A percentile compares a stretch with the other conserved stretches of the same genome.
Conservation (phyloP, 2,329 filamentous ascomycete species). For the Scedosporium aurantiacum region DNA sequence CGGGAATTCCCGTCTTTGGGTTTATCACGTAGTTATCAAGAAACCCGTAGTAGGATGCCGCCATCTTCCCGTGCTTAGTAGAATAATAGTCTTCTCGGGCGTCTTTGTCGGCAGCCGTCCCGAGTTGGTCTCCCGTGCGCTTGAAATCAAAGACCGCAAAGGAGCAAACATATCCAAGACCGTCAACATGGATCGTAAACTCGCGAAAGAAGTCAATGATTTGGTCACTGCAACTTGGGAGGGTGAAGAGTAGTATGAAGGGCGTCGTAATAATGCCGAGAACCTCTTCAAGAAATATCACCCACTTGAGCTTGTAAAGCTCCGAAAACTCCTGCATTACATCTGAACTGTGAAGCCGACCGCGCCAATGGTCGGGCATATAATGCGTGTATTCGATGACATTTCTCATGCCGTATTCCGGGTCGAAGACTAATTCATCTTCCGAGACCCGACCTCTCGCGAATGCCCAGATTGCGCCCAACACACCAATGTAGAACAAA, state of each 20-base stretch:
- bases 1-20: conserved; percentile 54
- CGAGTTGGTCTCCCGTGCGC: conserved; percentile 49
- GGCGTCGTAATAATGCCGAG: conserved; percentile 87
- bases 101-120: conserved; percentile 37
- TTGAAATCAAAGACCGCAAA: conserved; percentile 98
- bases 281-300: conserved; percentile 88
- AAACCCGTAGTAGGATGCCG: conserved; percentile 93
- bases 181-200: conserved; percentile 94
- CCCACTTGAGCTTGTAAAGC: conserved; percentile 82
- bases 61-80: conserved; percentile 95
- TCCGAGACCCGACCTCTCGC: conserved; percentile 77
- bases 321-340: conserved; percentile 83
- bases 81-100: conserved; percentile 87
- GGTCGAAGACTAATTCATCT: conserved; percentile 82
- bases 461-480: conserved; percentile 73
- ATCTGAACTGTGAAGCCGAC: conserved; percentile 83
- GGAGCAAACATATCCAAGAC: conserved; percentile 89
- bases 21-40: conserved; percentile 81
- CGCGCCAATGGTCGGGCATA: conserved; percentile 78
- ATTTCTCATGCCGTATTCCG: conserved; percentile 75
- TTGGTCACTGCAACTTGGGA: conserved; percentile 81
- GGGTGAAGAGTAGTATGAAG: conserved; percentile 73
- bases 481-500: conserved; percentile 78
- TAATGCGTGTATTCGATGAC: conserved; percentile 93
- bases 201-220: conserved; percentile 97